These are phyloP conservation scores for Podospora pseudocomata DNA, from an alignment of 495 filamentous ascomycete species.

Conservation along the genomic window DNA sequence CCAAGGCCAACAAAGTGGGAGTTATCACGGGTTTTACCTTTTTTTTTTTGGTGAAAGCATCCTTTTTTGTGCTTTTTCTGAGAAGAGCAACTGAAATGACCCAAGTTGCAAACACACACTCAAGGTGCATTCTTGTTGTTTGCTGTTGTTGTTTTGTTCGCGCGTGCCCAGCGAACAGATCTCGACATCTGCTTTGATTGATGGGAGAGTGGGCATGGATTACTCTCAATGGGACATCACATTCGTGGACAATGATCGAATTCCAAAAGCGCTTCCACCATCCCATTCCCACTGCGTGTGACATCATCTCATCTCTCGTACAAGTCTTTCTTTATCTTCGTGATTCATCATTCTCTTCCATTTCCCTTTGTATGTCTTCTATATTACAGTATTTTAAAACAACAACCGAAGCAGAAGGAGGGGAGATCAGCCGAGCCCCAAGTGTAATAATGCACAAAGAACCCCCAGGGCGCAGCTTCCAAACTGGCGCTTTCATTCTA, in stretches of 20 bases:
- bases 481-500: constrained; percentile 16
- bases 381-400: constrained; percentile 35
- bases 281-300: not conserved
- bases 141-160: not conserved
- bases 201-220: not conserved
- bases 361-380: constrained; percentile 27
- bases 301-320: not conserved
- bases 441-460: constrained; percentile 19
- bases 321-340: not conserved
- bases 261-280: not conserved
- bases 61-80: not conserved
- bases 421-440: constrained; percentile 23
- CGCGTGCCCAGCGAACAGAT: not conserved
- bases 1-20: not conserved
- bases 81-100: not conserved
- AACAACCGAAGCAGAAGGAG: constrained; percentile 33
- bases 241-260: not conserved
- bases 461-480: constrained; percentile 8
- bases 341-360: constrained; percentile 24
- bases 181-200: not conserved
- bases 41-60: not conserved
- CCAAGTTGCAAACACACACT: not conserved
- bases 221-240: not conserved
- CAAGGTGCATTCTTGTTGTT: not conserved
- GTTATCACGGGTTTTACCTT: not conserved